Conservation (phyloP, 805 yeast genomes). For the Vanderwaltozyma tropicalis region DNA sequence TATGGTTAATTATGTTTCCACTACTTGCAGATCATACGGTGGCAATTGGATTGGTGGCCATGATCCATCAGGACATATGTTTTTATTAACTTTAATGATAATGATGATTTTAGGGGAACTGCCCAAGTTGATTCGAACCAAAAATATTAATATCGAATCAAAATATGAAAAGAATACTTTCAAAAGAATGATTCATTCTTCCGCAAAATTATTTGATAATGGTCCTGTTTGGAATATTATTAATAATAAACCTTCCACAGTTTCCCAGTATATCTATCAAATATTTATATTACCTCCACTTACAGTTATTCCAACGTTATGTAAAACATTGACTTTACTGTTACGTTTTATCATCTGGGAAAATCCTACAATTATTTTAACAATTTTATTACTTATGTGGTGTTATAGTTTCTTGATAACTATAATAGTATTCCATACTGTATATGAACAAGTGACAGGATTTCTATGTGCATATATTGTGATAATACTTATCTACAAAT, state of each 20-base stretch:
- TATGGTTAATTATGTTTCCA: slow-evolving; percentile 9
- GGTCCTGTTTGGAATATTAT: slow-evolving; percentile 8
- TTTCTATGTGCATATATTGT: slow-evolving; percentile 43
- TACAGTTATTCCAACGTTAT: slow-evolving; percentile 1
- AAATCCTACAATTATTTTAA: slow-evolving; percentile 23
- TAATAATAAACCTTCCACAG: slow-evolving; percentile 3
- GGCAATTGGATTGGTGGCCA: slow-evolving; percentile 80
- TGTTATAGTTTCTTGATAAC: slow-evolving; percentile 84
- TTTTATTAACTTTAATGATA: slow-evolving; percentile 40
- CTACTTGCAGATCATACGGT: slow-evolving; percentile 44
- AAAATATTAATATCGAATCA: background rate
- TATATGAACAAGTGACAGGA: slow-evolving; percentile 66
- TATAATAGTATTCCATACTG: slow-evolving; percentile 72
- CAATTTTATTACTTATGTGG: slow-evolving; percentile 46
- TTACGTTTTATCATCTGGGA: slow-evolving; percentile 11
- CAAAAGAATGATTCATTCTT: background rate
- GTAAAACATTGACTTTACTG: background rate
- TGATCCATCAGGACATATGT: slow-evolving; percentile 93
- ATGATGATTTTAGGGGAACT: slow-evolving; percentile 54
- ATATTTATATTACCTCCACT: slow-evolving; percentile 9
- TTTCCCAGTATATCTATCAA: slow-evolving; percentile 2
- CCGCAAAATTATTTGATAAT: slow-evolving; percentile 7
- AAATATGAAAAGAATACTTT: background rate
- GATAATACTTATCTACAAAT: background rate
- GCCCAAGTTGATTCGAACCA: slow-evolving; percentile 12